A percentile compares a stretch with the other conserved stretches of the same genome.
These are phyloP conservation scores for Acanthamoeba castellanii DNA, from an alignment of 208 protist genomes.

Conservation along the genomic window DNA sequence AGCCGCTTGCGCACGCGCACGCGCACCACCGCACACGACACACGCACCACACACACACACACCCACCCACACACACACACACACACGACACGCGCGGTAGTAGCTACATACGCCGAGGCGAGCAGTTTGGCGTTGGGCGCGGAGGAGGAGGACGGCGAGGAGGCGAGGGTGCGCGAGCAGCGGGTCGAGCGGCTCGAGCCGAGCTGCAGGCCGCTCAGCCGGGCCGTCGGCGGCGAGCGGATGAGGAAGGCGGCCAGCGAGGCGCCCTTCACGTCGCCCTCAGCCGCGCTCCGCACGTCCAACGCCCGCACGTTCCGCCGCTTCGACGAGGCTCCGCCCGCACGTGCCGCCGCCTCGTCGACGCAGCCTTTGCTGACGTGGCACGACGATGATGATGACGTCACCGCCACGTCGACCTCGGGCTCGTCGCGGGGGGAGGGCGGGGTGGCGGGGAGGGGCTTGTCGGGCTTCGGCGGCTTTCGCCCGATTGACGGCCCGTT, in stretches of 20 bases:
- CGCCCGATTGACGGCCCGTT: too few relatives aligned
- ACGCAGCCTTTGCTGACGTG: too few relatives aligned
- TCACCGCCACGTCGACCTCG: too few relatives aligned
- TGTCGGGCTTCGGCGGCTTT: too few relatives aligned
- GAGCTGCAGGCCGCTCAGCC: slow-evolving; percentile 8
- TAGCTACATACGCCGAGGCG: neutral
- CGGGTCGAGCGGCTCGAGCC: slow-evolving; percentile 9
- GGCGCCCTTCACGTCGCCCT: slow-evolving; percentile 10
- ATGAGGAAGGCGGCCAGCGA: slow-evolving; percentile 28
- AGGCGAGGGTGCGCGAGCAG: neutral
- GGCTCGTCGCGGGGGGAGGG: too few relatives aligned
- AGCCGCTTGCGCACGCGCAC: neutral
- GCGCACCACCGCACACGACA: too few relatives aligned
- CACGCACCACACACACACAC: neutral
- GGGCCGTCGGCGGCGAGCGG: neutral
- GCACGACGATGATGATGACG: too few relatives aligned
- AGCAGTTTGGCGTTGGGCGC: neutral
- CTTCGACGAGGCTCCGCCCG: neutral
- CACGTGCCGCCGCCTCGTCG: neutral
- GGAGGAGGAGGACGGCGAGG: neutral
- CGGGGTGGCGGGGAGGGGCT: too few relatives aligned
- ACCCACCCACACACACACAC: neutral
- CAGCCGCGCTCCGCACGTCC: neutral
- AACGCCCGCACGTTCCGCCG: neutral
- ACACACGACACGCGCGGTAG: neutral